Base-by-base conservation (phyloP, 2,329 filamentous ascomycete species). In the Chalaropsis ovoidea region DNA sequence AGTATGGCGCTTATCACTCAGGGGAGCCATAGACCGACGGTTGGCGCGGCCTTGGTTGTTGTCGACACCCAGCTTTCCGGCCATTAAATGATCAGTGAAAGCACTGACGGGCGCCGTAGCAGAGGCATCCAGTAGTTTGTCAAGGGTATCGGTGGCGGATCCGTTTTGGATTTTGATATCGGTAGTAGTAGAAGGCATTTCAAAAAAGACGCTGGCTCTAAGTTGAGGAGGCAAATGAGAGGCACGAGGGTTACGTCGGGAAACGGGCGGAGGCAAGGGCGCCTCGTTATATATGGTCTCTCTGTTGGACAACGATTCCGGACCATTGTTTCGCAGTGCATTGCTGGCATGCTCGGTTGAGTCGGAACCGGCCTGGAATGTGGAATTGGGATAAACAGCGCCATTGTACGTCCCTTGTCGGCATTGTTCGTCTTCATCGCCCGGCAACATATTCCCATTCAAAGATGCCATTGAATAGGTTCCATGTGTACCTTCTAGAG, bases 121-220 rank as follows among this genome's bases (percentile, higher is more conserved):
- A 2, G 93, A 94, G 7, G 93, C 94, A 72, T 96, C 88, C 17
- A 99, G 81, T 64, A 99, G 95, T 73, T 86, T 92, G 70, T 99
- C 92, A 7, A 99, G 81, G 0, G 93, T 96, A 52, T 84, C 87
- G 72, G 91, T 89, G 11, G 93, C 92, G 31, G 94, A 97, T 19
- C 89, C 87, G 67, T 89, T 86, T 73, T 86, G 86, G 65, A 86
- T 72, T 69, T 86, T 79, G 24, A 86, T 77, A 13, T 77, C 74
- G 4, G 80, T 76, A 4, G 81, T 73, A 1, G 76, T 72, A 2
- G 82, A 78, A 0, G 87, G 87, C 24, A 84, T 71, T 67, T 97
- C 92, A 71, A 97, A 97, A 76, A 90, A 97, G 35, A 88, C 85
- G 71, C 87, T 95, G n/a, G 94, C 94, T 68, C 93, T 85, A 43